Evolutionary conservation across 2,329 filamentous ascomycete genomes (phyloP).

Genomic region (Emericellopsis atlantica): DNA sequence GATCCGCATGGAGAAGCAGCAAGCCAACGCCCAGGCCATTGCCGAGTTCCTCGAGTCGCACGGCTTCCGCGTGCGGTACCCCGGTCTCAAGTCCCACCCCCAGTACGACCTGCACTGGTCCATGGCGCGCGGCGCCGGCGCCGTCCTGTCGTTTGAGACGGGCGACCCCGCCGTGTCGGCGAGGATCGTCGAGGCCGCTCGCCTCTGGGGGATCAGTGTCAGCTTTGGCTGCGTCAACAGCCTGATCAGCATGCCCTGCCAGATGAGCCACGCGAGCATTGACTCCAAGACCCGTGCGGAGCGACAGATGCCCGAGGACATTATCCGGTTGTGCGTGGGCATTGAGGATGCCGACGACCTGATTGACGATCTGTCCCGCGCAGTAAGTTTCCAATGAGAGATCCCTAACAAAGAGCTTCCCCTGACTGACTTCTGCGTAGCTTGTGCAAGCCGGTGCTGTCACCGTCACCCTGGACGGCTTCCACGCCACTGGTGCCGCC

Average conservation of each 20-base stretch:
- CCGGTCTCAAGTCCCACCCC: constrained; percentile 84
- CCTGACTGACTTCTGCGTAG: constrained; percentile 22
- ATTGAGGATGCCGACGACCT: constrained; percentile 90
- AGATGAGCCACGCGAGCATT: constrained; percentile 98
- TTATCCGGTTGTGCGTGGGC: constrained; percentile 89
- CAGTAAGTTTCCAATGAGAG: constrained; percentile 47
- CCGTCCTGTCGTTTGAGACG: constrained; percentile 92
- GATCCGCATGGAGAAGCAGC: constrained; percentile 98
- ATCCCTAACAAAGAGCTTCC: constrained; percentile 2
- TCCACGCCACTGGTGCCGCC: constrained; percentile 46
- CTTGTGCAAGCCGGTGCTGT: constrained; percentile 93
- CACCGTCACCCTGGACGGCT: constrained; percentile 70
- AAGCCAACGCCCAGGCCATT: constrained; percentile 80
- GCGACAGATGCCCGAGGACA: constrained; percentile 88
- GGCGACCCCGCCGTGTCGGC: constrained; percentile 75
- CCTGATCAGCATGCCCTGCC: constrained; percentile 97
- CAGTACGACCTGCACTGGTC: constrained; percentile 95
- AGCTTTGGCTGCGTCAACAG: constrained; percentile 98
- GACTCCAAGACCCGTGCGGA: constrained; percentile 86
- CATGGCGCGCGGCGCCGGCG: constrained; percentile 87
- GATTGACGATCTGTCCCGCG: constrained; percentile 82
- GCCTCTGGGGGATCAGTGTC: constrained; percentile 89
- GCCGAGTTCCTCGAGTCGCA: constrained; percentile 83
- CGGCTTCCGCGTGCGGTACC: constrained; percentile 92
- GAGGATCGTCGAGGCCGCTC: constrained; percentile 85